Percentiles rank a stretch among this genome's conserved stretches.
These are phyloP conservation scores for Trichoderma sp. DNA, from an alignment of 2,329 filamentous ascomycete species.

Conservation along the genomic window DNA sequence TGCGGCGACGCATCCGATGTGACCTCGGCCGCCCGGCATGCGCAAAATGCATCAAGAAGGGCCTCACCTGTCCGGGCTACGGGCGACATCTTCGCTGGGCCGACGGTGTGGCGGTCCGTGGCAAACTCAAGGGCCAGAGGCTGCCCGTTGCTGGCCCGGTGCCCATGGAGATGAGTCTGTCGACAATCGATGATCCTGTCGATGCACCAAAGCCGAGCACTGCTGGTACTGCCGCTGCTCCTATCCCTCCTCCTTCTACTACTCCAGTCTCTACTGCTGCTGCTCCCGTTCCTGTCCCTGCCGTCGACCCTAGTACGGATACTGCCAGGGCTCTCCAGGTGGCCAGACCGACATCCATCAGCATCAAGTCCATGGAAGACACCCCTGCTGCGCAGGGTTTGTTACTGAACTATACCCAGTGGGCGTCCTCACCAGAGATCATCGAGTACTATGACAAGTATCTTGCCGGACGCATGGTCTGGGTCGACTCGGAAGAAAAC, in stretches of 20 bases:
- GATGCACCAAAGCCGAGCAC: not conserved
- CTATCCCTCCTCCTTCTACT: not conserved
- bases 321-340: not conserved
- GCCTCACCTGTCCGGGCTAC: constrained; percentile 37
- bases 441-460: constrained; percentile 39
- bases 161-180: constrained; percentile 9
- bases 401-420: constrained; percentile 30
- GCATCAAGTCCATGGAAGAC: constrained; percentile 14
- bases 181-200: not conserved
- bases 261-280: not conserved
- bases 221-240: too few relatives aligned
- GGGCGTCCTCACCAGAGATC: constrained; percentile 33
- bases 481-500: constrained; percentile 39
- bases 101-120: constrained; percentile 36
- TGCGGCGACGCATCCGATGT: constrained; percentile 38
- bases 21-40: constrained; percentile 35
- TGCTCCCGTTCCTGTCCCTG: not conserved
- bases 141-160: constrained; percentile 30
- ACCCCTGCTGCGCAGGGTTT: constrained; percentile 1
- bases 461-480: constrained; percentile 39
- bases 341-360: not conserved
- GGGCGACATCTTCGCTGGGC: constrained; percentile 37
- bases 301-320: not conserved
- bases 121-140: constrained; percentile 33
- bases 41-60: constrained; percentile 38